Evolutionary conservation across 495 filamentous ascomycete genomes (phyloP).

Genomic region (Hyphodiscus hymeniophilus): DNA sequence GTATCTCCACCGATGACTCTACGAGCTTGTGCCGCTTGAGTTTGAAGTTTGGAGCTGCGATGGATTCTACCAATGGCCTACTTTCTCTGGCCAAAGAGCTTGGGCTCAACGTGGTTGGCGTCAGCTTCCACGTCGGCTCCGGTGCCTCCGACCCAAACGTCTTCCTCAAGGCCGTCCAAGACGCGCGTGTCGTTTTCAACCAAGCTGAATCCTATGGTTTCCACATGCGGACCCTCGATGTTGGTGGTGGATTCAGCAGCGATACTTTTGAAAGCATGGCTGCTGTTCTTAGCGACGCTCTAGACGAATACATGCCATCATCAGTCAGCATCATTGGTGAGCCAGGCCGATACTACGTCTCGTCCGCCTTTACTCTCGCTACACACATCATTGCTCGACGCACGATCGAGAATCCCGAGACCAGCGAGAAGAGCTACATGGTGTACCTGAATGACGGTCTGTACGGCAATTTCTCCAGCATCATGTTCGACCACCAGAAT

Average conservation of each 20-base stretch:
- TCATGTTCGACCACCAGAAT: constrained; percentile 98
- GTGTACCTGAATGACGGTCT: constrained; percentile 94
- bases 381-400: constrained; percentile 94
- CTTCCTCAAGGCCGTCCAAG: constrained; percentile 82
- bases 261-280: constrained; percentile 92
- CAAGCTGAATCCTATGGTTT: constrained; percentile 73
- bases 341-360: constrained; percentile 91
- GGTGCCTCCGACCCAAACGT: constrained; percentile 85
- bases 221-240: constrained; percentile 78
- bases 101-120: constrained; percentile 91
- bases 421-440: constrained; percentile 69
- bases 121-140: constrained; percentile 97
- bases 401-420: constrained; percentile 54
- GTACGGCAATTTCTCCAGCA: constrained; percentile 97
- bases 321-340: constrained; percentile 88
- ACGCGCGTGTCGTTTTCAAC: constrained; percentile 84
- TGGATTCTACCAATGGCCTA: constrained; percentile 70
- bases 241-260: constrained; percentile 85
- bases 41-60: constrained; percentile 89
- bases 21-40: constrained; percentile 88
- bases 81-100: constrained; percentile 75
- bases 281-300: constrained; percentile 62
- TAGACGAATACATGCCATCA: constrained; percentile 82
- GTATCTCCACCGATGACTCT: constrained; percentile 93
- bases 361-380: constrained; percentile 85